phyloP scores from a whole-genome alignment of 2,329 filamentous ascomycete genomes.

The Colletotrichum graminicola region DNA sequence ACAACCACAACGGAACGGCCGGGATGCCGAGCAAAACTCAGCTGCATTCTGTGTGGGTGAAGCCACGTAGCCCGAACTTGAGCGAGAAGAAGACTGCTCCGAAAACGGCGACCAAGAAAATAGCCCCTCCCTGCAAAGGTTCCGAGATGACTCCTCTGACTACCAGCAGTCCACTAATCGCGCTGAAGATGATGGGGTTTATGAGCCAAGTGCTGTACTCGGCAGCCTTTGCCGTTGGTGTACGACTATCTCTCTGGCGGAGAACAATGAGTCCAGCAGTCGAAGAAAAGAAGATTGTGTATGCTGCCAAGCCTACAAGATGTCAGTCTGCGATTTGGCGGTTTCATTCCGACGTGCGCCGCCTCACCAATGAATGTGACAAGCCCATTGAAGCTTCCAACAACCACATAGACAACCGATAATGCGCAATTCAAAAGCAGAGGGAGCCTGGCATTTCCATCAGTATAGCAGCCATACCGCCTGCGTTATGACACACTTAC shows the following conservation, averaged over 20 bases:
- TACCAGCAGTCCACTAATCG: slow-evolving; percentile 46
- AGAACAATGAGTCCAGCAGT: slow-evolving; percentile 47
- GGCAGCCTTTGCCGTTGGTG: slow-evolving; percentile 34
- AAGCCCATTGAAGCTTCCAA: slow-evolving; percentile 46
- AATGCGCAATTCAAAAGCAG: slow-evolving; percentile 45
- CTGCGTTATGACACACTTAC: slow-evolving; percentile 34
- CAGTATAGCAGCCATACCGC: slow-evolving; percentile 18
- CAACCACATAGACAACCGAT: slow-evolving; percentile 45
- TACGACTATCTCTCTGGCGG: slow-evolving; percentile 42
- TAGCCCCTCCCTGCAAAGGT: slow-evolving; percentile 47
- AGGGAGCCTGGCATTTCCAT: slow-evolving; percentile 42
- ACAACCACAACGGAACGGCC: slow-evolving; percentile 2
- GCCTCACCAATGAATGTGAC: slow-evolving; percentile 45
- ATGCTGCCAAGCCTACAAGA: slow-evolving; percentile 44
- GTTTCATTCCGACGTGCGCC: background rate
- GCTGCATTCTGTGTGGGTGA: slow-evolving; percentile 24
- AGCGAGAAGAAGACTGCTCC: slow-evolving; percentile 46
- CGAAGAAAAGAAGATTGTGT: slow-evolving; percentile 46
- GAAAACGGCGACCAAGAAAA: slow-evolving; percentile 47
- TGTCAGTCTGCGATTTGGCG: slow-evolving; percentile 11
- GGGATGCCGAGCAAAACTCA: slow-evolving; percentile 18
- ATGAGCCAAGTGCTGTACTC: slow-evolving; percentile 45
- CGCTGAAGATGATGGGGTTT: slow-evolving; percentile 47
- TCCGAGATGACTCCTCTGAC: slow-evolving; percentile 47
- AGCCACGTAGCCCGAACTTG: slow-evolving; percentile 45